Conservation (phyloP, 1,139 yeast genomes). For the Yamadazyma membranifaciens region DNA sequence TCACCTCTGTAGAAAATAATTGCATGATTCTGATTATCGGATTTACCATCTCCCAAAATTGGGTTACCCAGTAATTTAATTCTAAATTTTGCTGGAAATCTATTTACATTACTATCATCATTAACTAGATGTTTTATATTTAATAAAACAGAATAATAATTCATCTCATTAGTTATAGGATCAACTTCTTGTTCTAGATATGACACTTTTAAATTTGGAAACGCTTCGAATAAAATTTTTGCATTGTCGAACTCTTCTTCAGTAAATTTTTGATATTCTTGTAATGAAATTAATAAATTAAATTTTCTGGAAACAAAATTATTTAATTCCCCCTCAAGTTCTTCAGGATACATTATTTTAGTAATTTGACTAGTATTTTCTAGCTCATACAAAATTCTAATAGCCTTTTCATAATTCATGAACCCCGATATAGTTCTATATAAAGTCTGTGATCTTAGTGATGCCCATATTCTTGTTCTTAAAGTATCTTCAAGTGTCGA, state of each 20-base stretch:
- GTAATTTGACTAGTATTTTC: constrained; percentile 40
- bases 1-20: constrained; percentile 82
- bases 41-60: constrained; percentile 84
- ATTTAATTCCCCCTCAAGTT: constrained; percentile 42
- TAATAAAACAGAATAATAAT: constrained; percentile 61
- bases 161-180: constrained; percentile 26
- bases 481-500: constrained; percentile 59
- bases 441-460: constrained; percentile 73
- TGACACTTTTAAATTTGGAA: constrained; percentile 60
- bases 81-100: constrained; percentile 31
- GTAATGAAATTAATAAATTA: constrained; percentile 69
- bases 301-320: constrained; percentile 63
- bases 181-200: constrained; percentile 52
- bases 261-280: constrained; percentile 53
- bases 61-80: constrained; percentile 80
- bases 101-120: constrained; percentile 32
- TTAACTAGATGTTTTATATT: constrained; percentile 42
- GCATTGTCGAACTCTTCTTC: constrained; percentile 54
- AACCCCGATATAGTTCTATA: constrained; percentile 79
- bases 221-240: constrained; percentile 55
- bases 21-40: constrained; percentile 82
- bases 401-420: constrained; percentile 66
- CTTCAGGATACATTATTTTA: constrained; percentile 23
- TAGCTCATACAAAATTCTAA: constrained; percentile 60
- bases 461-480: constrained; percentile 81